These are phyloP conservation scores for Vigna reflexopilosa DNA, from an alignment of 306 rosid species.

Conservation along the genomic window DNA sequence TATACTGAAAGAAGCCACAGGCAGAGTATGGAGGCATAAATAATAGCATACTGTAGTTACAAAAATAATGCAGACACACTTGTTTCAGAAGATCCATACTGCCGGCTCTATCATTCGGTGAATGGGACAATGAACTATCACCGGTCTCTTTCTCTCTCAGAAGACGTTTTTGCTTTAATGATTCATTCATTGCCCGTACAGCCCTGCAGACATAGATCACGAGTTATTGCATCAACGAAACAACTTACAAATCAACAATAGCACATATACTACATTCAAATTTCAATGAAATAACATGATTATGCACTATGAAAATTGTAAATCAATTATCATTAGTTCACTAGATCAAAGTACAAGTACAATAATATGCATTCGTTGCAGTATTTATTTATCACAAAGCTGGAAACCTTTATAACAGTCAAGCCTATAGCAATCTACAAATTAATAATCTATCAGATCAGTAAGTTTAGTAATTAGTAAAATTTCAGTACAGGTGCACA, in stretches of 20 bases:
- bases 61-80: constrained; percentile 45
- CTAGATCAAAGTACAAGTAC: constrained; percentile 17
- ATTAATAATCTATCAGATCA: constrained; percentile 16
- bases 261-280: neutral
- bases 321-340: constrained; percentile 33
- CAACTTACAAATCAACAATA: constrained; percentile 25
- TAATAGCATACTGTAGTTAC: constrained; percentile 34
- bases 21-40: constrained; percentile 28
- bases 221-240: constrained; percentile 45
- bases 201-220: constrained; percentile 68
- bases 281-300: constrained; percentile 25
- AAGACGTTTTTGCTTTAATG: constrained; percentile 87
- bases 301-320: constrained; percentile 30
- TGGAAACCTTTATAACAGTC: constrained; percentile 27
- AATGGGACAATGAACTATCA: constrained; percentile 59
- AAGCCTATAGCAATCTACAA: constrained; percentile 22
- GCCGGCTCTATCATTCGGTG: constrained; percentile 53
- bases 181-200: constrained; percentile 96
- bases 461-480: neutral
- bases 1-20: constrained; percentile 37
- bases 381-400: constrained; percentile 32
- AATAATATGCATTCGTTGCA: neutral
- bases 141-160: constrained; percentile 70
- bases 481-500: neutral
- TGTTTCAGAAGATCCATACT: constrained; percentile 49